Evolutionary conservation across 116 monocot species (phyloP).

Genomic region (Papilionanthe hybrid): DNA sequence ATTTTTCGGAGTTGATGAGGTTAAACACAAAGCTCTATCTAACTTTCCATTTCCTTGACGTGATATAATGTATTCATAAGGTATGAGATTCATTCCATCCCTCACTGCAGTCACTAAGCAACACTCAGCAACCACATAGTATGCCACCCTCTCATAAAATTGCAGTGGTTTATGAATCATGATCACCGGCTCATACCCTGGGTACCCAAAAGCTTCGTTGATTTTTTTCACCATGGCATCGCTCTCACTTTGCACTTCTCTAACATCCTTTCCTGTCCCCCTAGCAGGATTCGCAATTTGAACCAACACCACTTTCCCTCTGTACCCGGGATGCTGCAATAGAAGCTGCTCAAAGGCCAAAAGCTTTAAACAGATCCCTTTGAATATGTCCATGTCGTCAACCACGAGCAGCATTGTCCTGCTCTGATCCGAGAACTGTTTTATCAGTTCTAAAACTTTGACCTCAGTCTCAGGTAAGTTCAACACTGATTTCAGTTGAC

Average conservation of each 20-base stretch:
- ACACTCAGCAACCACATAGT: slow-evolving; percentile 44
- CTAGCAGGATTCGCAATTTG: slow-evolving; percentile 24
- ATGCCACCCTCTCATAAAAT: slow-evolving; percentile 34
- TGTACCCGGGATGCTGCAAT: slow-evolving; percentile 11
- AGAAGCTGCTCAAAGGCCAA: slow-evolving; percentile 21
- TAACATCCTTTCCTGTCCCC: slow-evolving; percentile 19
- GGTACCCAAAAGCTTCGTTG: slow-evolving; percentile 10
- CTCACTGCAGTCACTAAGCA: slow-evolving; percentile 44
- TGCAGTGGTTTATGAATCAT: slow-evolving; percentile 12
- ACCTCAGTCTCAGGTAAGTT: slow-evolving; percentile 11
- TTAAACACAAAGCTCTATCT: slow-evolving; percentile 14
- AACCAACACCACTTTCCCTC: slow-evolving; percentile 11
- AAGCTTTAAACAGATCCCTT: slow-evolving; percentile 22
- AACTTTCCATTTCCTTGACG: slow-evolving; percentile 26
- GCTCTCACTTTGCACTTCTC: slow-evolving; percentile 19
- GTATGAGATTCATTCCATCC: slow-evolving; percentile 47
- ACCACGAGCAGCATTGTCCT: slow-evolving; percentile 23
- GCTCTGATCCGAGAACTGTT: slow-evolving; percentile 10
- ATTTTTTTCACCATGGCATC: slow-evolving; percentile 15
- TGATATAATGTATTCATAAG: slow-evolving; percentile 44
- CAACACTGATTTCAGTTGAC: slow-evolving; percentile 19
- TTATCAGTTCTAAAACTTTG: slow-evolving; percentile 12
- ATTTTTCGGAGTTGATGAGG: slow-evolving; percentile 13
- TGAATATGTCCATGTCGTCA: slow-evolving; percentile 30
- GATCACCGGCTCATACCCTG: slow-evolving; percentile 19